phyloP scores from a whole-genome alignment of 2,329 filamentous ascomycete genomes.

The Colletotrichum ledebouriae region DNA sequence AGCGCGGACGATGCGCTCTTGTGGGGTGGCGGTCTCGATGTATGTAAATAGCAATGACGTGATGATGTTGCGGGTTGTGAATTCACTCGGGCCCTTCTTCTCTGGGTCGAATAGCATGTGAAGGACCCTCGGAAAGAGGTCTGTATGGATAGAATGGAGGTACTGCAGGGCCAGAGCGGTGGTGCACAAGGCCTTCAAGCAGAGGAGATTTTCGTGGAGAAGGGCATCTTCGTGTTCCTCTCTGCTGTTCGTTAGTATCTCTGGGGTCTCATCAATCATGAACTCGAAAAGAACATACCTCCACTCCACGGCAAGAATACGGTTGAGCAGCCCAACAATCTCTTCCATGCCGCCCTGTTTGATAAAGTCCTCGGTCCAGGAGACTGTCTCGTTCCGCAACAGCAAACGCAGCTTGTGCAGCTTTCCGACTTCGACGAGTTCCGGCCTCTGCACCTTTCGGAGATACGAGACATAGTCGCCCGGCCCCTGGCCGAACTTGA shows the following conservation, averaged over 20 bases:
- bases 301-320: slow-evolving; percentile 98
- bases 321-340: slow-evolving; percentile 85
- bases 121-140: slow-evolving; percentile 87
- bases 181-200: slow-evolving; percentile 93
- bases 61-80: slow-evolving; percentile 91
- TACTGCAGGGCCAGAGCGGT: slow-evolving; percentile 88
- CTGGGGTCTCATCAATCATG: not conserved
- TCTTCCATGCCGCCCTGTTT: slow-evolving; percentile 91
- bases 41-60: slow-evolving; percentile 91
- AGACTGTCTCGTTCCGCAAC: slow-evolving; percentile 92
- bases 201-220: slow-evolving; percentile 91
- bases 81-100: slow-evolving; percentile 97
- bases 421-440: slow-evolving; percentile 91
- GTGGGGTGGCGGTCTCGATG: slow-evolving; percentile 75
- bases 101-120: slow-evolving; percentile 97
- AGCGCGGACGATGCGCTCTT: slow-evolving; percentile 77
- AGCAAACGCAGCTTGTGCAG: slow-evolving; percentile 92
- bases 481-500: slow-evolving; percentile 80
- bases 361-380: slow-evolving; percentile 95
- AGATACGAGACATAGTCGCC: slow-evolving; percentile 90
- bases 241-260: slow-evolving; percentile 59
- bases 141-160: slow-evolving; percentile 81
- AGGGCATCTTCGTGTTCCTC: slow-evolving; percentile 97
- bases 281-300: slow-evolving; percentile 70
- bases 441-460: slow-evolving; percentile 82